Base-by-base conservation (phyloP, 1,284 basidiomycete species). In the Heterobasidion irregulare region DNA sequence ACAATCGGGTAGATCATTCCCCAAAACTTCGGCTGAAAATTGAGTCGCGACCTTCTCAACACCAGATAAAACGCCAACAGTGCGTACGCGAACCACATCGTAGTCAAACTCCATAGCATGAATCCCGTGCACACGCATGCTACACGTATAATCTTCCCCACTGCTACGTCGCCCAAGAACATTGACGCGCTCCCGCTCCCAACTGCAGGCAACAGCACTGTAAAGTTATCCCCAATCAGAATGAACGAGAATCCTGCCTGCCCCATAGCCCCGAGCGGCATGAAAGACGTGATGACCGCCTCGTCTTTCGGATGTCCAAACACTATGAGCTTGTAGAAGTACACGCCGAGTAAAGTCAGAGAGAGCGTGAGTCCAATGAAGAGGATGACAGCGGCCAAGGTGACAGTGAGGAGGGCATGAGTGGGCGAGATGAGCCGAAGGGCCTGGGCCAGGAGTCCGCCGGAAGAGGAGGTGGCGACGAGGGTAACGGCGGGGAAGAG, bases 401-500 rank as follows among this genome's bases (percentile, higher is more conserved):
- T 65, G 26, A 81, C 59, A 4, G 86, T 87, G 33, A 84, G 63
- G 33, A 82, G 67, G 1, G 85, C 84, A 57, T 80, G 73, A 0
- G 66, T 56, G 0, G 72, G 67, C 32, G 77, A 76, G 60, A 77
- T 75, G 9, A 69, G 57, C 13, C 70, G 58, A 8, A 89, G 64
- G 2, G 78, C 70, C 4, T 71, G 61, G 0, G 83, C 78, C 6
- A 91, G 69, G 47, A 85, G 66, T 0, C 77, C 82, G 2, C 89
- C 89, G 0, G 83, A 74, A 1, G 86, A 82, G 0, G 85, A 75
- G 0, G 78, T 79, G 63, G 92, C 89, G 43, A 87, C 79, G 0
- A 84, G 73, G 0, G 86, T 78, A 2, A 91, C 85, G 8, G 89
- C 77, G 0, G 89, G 90, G 46, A 91, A 76, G 3, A 92, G 71